A percentile compares a stretch with the other conserved stretches of the same genome.
phyloP scores from a whole-genome alignment of 2,329 filamentous ascomycete species.

The Huntiella abstrusa region DNA sequence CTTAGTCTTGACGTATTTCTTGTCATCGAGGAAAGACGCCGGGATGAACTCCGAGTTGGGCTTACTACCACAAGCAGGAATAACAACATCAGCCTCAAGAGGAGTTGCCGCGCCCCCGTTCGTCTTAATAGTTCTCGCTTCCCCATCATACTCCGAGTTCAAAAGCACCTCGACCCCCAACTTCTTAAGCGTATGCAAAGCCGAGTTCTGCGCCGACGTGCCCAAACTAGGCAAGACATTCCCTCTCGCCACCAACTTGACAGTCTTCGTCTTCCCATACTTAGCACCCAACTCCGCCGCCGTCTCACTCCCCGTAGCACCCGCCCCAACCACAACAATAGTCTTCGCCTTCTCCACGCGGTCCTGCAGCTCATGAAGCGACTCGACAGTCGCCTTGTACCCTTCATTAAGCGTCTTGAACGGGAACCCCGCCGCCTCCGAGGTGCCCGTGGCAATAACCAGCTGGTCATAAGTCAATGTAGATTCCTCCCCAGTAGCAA shows the following conservation, averaged over 20 bases:
- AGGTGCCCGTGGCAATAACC: slow-evolving; percentile 27
- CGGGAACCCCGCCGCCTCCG: slow-evolving; percentile 18
- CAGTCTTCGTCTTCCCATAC: slow-evolving; percentile 16
- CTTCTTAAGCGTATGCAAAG: slow-evolving; percentile 22
- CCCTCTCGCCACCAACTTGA: slow-evolving; percentile 14
- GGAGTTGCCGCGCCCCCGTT: slow-evolving; percentile 18
- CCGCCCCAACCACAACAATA: slow-evolving; percentile 22
- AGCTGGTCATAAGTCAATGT: slow-evolving; percentile 29
- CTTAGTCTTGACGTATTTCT: slow-evolving; percentile 21
- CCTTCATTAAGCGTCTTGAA: slow-evolving; percentile 27
- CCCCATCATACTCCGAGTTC: slow-evolving; percentile 16
- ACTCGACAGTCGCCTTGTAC: slow-evolving; percentile 23
- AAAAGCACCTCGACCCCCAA: slow-evolving; percentile 27
- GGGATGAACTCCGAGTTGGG: slow-evolving; percentile 29
- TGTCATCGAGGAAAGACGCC: slow-evolving; percentile 18
- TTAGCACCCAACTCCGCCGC: slow-evolving; percentile 20
- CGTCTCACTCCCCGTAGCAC: slow-evolving; percentile 21
- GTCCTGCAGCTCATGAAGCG: slow-evolving; percentile 20
- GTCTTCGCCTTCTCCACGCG: slow-evolving; percentile 20
- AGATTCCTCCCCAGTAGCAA: slow-evolving; percentile 16
- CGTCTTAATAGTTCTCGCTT: slow-evolving; percentile 15
- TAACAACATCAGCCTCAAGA: slow-evolving; percentile 5
- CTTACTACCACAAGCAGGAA: slow-evolving; percentile 27
- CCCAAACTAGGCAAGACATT: slow-evolving; percentile 10
- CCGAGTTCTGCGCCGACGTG: slow-evolving; percentile 21